A percentile compares a stretch with the other conserved stretches of the same genome.
phyloP scores from a whole-genome alignment of 345 rosid species.

The Carallia pectinifolia region DNA sequence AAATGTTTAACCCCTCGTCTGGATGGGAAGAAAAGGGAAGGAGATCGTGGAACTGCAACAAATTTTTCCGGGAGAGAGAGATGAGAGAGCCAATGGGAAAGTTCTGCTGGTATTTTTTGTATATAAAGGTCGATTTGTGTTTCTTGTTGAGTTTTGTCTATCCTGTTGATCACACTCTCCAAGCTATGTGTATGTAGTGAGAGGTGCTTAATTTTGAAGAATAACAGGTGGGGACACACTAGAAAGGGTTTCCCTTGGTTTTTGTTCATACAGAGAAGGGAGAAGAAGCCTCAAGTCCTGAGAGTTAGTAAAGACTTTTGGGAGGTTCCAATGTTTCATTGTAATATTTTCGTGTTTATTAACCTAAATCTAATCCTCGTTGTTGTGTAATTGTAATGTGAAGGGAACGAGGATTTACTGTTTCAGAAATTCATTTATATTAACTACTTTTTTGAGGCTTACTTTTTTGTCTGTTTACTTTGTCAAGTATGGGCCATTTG shows the following conservation, averaged over 20 bases:
- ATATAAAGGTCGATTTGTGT: background rate
- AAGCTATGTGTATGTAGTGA: conserved; percentile 24
- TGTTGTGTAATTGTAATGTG: conserved; percentile 21
- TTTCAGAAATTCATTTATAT: background rate
- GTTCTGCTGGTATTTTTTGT: background rate
- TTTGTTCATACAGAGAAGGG: conserved; percentile 13
- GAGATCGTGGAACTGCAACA: conserved; percentile 1
- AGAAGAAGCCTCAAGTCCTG: background rate
- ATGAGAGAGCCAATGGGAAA: background rate
- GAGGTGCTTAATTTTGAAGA: conserved; percentile 27
- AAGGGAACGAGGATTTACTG: conserved; percentile 7
- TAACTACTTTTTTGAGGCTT: background rate
- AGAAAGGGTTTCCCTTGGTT: background rate
- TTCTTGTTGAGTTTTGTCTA: background rate
- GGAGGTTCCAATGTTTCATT: background rate
- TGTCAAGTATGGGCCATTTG: background rate
- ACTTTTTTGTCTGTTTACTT: background rate
- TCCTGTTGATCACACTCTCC: conserved; percentile 8
- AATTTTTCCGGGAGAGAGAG: conserved; percentile 23
- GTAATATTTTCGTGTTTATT: background rate
- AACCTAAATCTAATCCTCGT: conserved; percentile 8
- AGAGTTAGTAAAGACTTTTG: background rate
- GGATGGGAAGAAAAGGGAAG: background rate
- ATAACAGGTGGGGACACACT: conserved; percentile 17
- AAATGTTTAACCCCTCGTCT: conserved; percentile 1